phyloP scores from a whole-genome alignment of 148 eudicot species.

The Camellia granthamiana region DNA sequence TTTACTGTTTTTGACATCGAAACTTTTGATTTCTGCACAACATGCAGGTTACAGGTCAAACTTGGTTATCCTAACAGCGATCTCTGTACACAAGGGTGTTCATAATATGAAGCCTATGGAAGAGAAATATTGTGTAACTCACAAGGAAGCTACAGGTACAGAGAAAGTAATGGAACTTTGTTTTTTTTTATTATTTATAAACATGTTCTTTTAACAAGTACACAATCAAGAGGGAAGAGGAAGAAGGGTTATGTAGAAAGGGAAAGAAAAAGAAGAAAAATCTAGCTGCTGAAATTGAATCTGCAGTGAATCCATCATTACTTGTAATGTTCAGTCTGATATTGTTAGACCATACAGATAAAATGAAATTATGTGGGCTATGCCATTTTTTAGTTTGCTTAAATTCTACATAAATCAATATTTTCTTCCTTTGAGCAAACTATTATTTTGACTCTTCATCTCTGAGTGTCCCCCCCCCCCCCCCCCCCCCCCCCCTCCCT shows the following conservation, averaged over 20 bases:
- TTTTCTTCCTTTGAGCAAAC: too few species aligned
- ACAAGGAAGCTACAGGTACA: not conserved
- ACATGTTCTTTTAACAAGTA: too few species aligned
- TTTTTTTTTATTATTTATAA: not conserved
- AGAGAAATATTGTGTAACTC: not conserved
- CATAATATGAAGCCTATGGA: constrained; percentile 3
- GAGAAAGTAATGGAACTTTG: not conserved
- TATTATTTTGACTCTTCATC: too few species aligned
- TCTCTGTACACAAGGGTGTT: not conserved
- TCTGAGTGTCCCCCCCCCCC: too few species aligned
- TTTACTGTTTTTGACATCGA: too few species aligned
- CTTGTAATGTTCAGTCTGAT: not conserved
- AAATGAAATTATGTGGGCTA: too few species aligned
- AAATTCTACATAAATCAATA: too few species aligned
- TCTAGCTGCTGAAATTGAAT: not conserved
- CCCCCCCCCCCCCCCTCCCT: too few species aligned
- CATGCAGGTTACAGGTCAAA: not conserved
- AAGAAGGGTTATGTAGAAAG: not conserved
- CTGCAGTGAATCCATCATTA: not conserved
- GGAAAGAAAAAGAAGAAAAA: not conserved
- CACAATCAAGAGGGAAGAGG: too few species aligned
- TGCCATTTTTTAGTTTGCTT: too few species aligned
- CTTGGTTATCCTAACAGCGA: not conserved
- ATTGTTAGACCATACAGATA: not conserved
- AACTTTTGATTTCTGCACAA: not conserved